A percentile compares a stretch with the other conserved stretches of the same genome.
Conservation (phyloP, 2,329 filamentous ascomycete genomes). For the Diaporthe sp. region DNA sequence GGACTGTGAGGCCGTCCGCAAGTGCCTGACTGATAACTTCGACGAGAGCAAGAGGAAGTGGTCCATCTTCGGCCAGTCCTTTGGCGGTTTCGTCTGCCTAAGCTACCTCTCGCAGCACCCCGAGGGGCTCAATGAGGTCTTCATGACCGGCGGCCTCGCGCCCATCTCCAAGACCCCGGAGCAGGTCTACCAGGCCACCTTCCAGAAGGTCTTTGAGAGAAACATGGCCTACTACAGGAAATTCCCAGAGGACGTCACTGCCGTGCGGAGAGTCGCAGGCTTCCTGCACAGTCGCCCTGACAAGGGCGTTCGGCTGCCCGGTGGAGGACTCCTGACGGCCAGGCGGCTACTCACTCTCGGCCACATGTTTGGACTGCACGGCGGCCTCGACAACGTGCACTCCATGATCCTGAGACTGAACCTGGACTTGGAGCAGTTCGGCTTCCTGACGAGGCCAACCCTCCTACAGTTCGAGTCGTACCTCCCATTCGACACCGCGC, state of each 20-base stretch:
- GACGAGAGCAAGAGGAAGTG: conserved; percentile 77
- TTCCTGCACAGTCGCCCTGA: conserved; percentile 68
- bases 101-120: conserved; percentile 89
- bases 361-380: conserved; percentile 82
- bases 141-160: conserved; percentile 86
- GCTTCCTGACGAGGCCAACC: conserved; percentile 80
- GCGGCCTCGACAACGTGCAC: conserved; percentile 82
- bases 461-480: conserved; percentile 77
- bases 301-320: conserved; percentile 73
- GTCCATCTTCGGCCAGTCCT: conserved; percentile 91
- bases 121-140: conserved; percentile 83
- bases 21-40: conserved; percentile 78
- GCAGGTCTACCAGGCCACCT: conserved; percentile 81
- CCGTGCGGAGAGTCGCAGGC: conserved; percentile 75
- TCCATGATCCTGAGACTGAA: conserved; percentile 78
- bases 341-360: conserved; percentile 83
- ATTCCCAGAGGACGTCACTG: conserved; percentile 82
- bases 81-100: conserved; percentile 87
- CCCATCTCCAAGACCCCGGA: conserved; percentile 80
- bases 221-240: conserved; percentile 87
- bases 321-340: conserved; percentile 80
- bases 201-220: conserved; percentile 76
- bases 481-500: conserved; percentile 79
- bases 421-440: conserved; percentile 81
- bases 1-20: conserved; percentile 88